These are phyloP conservation scores for Mortierella sp. DNA, from an alignment of 371 early-diverging fungal genomes.

Conservation along the genomic window DNA sequence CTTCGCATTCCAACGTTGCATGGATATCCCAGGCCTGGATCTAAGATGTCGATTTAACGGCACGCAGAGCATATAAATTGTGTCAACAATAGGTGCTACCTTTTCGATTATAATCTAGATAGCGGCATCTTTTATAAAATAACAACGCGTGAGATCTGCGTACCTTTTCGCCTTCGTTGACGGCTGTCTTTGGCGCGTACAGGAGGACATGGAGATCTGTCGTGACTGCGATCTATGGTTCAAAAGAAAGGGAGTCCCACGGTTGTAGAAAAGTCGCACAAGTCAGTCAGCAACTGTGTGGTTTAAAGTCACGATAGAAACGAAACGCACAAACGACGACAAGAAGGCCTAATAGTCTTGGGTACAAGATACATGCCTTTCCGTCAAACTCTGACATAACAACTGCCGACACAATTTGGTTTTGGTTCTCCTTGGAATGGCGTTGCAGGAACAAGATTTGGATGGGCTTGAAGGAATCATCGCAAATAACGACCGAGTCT, in stretches of 20 bases:
- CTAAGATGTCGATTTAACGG: slow-evolving; percentile 10
- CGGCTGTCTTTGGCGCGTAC: slow-evolving; percentile 33
- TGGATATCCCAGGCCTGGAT: slow-evolving; percentile 39
- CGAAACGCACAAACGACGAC: not conserved
- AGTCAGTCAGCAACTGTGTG: not conserved
- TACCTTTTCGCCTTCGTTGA: slow-evolving; percentile 42
- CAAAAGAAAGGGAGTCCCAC: slow-evolving; percentile 3
- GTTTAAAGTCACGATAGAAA: not conserved
- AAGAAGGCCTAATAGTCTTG: not conserved
- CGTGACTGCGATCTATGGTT: slow-evolving; percentile 57
- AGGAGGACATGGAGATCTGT: slow-evolving; percentile 48
- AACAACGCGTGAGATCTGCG: not conserved
- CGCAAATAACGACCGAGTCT: slow-evolving; percentile 53
- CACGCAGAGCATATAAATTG: not conserved
- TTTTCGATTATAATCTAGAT: not conserved
- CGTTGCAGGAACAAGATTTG: slow-evolving; percentile 53
- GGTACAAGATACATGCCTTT: slow-evolving; percentile 28
- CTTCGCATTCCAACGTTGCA: slow-evolving; percentile 33
- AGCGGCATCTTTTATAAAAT: not conserved
- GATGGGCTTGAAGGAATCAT: slow-evolving; percentile 56
- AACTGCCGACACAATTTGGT: slow-evolving; percentile 53
- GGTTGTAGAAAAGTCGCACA: not conserved
- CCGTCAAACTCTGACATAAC: slow-evolving; percentile 57
- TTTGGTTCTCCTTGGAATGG: slow-evolving; percentile 43
- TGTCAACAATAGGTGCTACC: not conserved